Conservation (phyloP, 2,329 filamentous ascomycete genomes). For the Exophiala bonariae region DNA sequence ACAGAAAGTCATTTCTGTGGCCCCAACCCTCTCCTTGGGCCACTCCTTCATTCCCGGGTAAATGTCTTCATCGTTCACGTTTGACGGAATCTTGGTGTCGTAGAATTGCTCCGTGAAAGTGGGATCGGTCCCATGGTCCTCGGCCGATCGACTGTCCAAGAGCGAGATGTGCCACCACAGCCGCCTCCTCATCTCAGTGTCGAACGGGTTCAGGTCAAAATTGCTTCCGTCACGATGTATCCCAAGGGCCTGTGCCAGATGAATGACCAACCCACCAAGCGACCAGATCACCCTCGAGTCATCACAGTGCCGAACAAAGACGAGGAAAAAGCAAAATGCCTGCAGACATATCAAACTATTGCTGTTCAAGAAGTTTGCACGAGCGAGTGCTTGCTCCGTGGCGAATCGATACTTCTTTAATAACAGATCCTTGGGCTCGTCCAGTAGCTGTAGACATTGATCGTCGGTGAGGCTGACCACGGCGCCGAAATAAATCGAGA, state of each 20-base stretch:
- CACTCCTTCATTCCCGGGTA: constrained; percentile 48
- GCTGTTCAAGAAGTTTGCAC: constrained; percentile 62
- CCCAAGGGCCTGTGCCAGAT: constrained; percentile 38
- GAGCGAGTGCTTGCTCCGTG: constrained; percentile 63
- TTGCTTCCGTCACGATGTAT: constrained; percentile 49
- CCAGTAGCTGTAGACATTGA: constrained; percentile 51
- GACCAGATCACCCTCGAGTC: constrained; percentile 46
- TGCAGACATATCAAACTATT: constrained; percentile 64
- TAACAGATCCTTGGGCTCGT: constrained; percentile 51
- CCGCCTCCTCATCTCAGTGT: constrained; percentile 40
- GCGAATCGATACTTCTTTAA: constrained; percentile 62
- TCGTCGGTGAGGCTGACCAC: constrained; percentile 51
- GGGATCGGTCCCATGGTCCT: constrained; percentile 64
- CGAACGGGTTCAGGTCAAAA: constrained; percentile 56
- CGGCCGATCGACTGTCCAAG: constrained; percentile 60
- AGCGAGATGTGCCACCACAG: constrained; percentile 44
- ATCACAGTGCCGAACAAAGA: constrained; percentile 50
- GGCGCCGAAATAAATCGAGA: constrained; percentile 60
- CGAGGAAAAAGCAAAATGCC: constrained; percentile 62
- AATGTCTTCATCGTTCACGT: constrained; percentile 53
- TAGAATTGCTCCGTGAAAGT: constrained; percentile 59
- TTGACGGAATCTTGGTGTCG: constrained; percentile 56
- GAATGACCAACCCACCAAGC: constrained; percentile 42
- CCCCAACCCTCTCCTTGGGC: constrained; percentile 51
- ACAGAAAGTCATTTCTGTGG: constrained; percentile 55